Percentiles rank a stretch among this genome's conserved stretches.
phyloP scores from a whole-genome alignment of 345 rosid species.

The Eucalyptus pauciflora region DNA sequence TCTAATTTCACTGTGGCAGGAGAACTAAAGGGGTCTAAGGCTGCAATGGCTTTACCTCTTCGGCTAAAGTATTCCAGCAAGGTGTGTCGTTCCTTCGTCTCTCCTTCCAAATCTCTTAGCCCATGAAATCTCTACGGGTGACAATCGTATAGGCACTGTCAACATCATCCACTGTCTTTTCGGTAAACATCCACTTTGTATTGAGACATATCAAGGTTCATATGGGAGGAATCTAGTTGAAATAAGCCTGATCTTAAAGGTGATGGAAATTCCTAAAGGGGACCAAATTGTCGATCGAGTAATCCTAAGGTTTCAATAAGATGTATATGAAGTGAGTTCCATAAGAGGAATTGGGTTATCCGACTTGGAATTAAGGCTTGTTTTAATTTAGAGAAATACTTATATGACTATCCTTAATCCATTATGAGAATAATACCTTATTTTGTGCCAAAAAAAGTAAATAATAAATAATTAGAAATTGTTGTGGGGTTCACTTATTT shows the following conservation, averaged over 20 bases:
- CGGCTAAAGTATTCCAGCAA: background rate
- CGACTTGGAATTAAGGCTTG: background rate
- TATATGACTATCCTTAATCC: background rate
- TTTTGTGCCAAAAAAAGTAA: too few species aligned
- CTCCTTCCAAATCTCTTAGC: background rate
- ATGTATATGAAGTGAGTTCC: background rate
- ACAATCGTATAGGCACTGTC: background rate
- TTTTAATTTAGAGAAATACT: too few species aligned
- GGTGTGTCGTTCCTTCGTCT: background rate
- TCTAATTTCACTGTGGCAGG: background rate
- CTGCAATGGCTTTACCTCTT: background rate
- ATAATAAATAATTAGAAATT: too few species aligned
- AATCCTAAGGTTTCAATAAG: too few species aligned
- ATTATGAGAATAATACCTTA: background rate
- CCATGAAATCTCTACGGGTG: background rate
- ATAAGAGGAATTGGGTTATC: background rate
- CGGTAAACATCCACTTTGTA: background rate
- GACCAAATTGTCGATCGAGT: background rate
- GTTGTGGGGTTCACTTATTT: fast-evolving
- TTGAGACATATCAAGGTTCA: background rate
- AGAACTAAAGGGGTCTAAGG: background rate
- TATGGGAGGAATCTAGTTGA: background rate
- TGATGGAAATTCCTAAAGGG: background rate
- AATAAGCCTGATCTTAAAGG: background rate
- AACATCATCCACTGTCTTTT: background rate